Conservation (phyloP, 306 rosid species). For the Cyclanthera cordifolia region DNA sequence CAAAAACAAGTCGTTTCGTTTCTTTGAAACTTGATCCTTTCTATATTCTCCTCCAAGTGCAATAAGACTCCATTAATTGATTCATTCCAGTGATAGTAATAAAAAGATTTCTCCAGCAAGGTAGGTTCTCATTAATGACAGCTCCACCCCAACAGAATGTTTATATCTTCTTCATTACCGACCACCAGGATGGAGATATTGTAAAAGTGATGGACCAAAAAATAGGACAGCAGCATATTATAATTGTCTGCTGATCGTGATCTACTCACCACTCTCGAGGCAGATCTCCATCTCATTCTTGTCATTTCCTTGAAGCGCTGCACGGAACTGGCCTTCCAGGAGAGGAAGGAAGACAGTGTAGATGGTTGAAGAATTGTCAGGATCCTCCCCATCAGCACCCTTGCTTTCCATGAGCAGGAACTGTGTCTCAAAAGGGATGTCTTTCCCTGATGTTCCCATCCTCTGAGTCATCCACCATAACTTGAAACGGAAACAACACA, state of each 20-base stretch:
- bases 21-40: constrained; percentile 32
- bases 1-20: constrained; percentile 37
- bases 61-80: constrained; percentile 42
- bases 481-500: neutral
- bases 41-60: constrained; percentile 34
- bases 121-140: constrained; percentile 32
- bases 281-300: constrained; percentile 75
- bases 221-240: constrained; percentile 21
- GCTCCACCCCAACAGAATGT: constrained; percentile 37
- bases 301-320: constrained; percentile 86
- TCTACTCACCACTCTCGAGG: constrained; percentile 87
- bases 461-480: constrained; percentile 39
- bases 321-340: constrained; percentile 79
- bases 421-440: constrained; percentile 89
- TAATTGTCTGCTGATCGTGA: constrained; percentile 25
- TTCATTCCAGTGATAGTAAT: constrained; percentile 33
- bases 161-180: constrained; percentile 23
- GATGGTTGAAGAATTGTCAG: constrained; percentile 37
- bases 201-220: neutral
- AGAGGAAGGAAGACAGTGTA: constrained; percentile 93
- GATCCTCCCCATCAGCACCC: constrained; percentile 27
- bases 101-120: constrained; percentile 32
- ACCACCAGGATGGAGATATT: constrained; percentile 29
- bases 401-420: constrained; percentile 83
- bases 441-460: constrained; percentile 80